Evolutionary conservation across 192 early-diverging fungal genomes (phyloP).

Genomic region (Geranomyces michiganensis): DNA sequence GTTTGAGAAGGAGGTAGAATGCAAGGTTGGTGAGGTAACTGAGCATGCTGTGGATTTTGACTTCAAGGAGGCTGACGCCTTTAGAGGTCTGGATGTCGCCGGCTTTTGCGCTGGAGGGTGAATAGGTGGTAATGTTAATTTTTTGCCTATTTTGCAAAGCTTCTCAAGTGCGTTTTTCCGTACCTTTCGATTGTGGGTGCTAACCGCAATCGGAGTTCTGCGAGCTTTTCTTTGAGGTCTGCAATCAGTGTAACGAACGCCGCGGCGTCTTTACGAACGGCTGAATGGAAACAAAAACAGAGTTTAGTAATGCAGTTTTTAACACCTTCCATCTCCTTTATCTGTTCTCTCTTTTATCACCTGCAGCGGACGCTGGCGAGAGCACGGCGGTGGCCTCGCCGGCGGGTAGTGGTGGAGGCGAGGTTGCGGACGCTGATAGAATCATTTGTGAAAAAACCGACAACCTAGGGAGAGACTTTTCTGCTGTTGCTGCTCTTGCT

Average conservation of each 20-base stretch:
- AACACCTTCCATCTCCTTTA: no score
- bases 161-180: no score
- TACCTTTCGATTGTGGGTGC: slow-evolving; percentile 11
- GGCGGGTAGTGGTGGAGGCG: no score
- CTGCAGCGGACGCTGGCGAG: no score
- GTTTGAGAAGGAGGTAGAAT: slow-evolving; percentile 76
- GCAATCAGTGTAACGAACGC: slow-evolving; percentile 13
- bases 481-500: no score
- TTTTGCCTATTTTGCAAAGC: background rate
- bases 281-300: background rate
- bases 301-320: no score
- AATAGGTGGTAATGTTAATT: background rate
- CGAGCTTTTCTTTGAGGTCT: slow-evolving; percentile 27
- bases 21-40: slow-evolving; percentile 83
- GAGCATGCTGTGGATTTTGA: slow-evolving; percentile 85
- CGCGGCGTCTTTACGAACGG: slow-evolving; percentile 7
- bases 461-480: no score
- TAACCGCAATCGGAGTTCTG: slow-evolving; percentile 16
- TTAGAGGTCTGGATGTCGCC: slow-evolving; percentile 69
- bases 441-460: no score
- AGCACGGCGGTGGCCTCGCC: no score
- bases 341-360: no score
- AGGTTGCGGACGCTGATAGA: no score
- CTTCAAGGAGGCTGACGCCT: slow-evolving; percentile 87
- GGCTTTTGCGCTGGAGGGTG: slow-evolving; percentile 42